Conservation (phyloP, 495 filamentous ascomycete species). For the Daldinia bambusicola region DNA sequence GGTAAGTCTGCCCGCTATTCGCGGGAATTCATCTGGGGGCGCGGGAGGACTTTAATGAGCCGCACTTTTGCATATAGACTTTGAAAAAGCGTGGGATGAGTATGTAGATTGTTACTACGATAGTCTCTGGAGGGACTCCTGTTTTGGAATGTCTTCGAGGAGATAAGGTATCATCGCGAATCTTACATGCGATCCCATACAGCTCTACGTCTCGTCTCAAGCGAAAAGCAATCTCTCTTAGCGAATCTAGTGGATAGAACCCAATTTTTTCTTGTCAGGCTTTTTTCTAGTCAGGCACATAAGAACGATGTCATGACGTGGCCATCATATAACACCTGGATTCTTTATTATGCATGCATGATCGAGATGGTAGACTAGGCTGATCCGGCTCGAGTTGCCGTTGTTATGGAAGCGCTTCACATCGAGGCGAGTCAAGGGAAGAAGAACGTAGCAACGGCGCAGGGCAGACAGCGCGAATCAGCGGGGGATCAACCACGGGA, state of each 20-base stretch:
- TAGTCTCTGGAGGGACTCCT: background rate
- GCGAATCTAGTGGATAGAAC: background rate
- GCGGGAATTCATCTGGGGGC: slow-evolving; percentile 17
- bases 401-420: background rate
- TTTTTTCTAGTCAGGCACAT: background rate
- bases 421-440: background rate
- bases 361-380: slow-evolving; percentile 4
- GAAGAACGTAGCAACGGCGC: background rate
- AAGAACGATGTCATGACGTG: slow-evolving; percentile 9
- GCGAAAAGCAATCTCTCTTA: background rate
- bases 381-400: slow-evolving; percentile 31
- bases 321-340: slow-evolving; percentile 12
- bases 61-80: background rate
- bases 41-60: slow-evolving; percentile 16
- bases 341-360: slow-evolving; percentile 21
- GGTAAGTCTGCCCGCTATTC: slow-evolving; percentile 12
- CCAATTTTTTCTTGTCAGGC: background rate
- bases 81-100: background rate
- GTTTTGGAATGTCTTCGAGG: background rate
- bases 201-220: background rate
- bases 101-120: background rate
- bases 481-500: slow-evolving; percentile 40
- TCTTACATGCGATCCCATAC: background rate
- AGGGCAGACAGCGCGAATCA: slow-evolving; percentile 21
- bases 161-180: background rate